Base-by-base conservation (phyloP, 2,329 filamentous ascomycete genomes). In the Thelonectria olida region DNA sequence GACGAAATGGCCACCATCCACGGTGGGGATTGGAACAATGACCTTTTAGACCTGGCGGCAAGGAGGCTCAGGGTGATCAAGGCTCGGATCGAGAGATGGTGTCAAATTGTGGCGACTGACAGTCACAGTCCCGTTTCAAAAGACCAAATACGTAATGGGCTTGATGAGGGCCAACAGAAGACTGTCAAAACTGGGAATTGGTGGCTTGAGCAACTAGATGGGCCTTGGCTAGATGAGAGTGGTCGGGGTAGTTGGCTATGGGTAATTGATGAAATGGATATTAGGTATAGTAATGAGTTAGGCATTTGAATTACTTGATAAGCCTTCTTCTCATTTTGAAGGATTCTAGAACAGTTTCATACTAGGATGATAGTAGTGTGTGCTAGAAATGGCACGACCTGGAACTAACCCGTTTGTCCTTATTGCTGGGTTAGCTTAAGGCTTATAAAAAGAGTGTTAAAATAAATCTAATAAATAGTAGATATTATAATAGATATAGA, bases 31-130 rank as follows among this genome's bases (percentile, higher is more conserved):
- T 63, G 55, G 60, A 34, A 47, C 17, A 63, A 63, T 36, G 55
- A 63, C 38, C 31, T 50, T n/a, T 63, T 52, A 39, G 60, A 63
- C 27, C 20, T 52, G 15, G 51, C 52, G 4, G 45, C 60, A n/a
- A 34, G 15, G 27, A 49, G 28, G 17, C 13, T 49, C 25, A 49
- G 17, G n/a, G 27, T 20, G 25, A 31, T 28, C 9, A 49, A 49
- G 28, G 27, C n/a, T 19, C 19, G 45, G 17, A 49, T 49, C 25
- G 45, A 49, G 13, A 49, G 28, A 25, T 49, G 45, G 45, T 20
- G 10, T 5, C 20, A 36, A 8, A 20, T 42, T 20, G 39, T 42
- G 19, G 39, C 19, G 19, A 13, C n/a, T 15, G 19, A 6, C n/a
- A 17, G n/a, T 13, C 6, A 22, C 19, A 17, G 15, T 19, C 7